Evolutionary conservation across 768 basidiomycete genomes (phyloP), one percentile per base, ranked within the genome.

Genomic region (Suillus subaureus): DNA sequence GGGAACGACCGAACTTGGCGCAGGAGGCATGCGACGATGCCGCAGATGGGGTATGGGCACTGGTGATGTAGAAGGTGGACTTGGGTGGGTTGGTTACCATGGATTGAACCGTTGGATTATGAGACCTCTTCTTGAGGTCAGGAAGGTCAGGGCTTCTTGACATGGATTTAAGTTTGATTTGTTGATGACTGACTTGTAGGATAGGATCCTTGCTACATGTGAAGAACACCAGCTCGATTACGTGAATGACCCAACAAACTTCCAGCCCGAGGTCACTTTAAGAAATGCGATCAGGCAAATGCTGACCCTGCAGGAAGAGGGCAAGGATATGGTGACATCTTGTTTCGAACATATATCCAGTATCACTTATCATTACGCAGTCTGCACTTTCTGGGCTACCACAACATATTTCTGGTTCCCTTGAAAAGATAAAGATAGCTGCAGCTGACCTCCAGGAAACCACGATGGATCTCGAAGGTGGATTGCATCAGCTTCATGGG

Each of bases 41-140:
- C 83, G 93, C 13, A 82, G 92, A 54, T 93, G 88, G 87, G 93
- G 93, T 2, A 95, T 95, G 93, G 91, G 91, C 6, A 62, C 73
- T 18, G 72, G 73, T 1, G 71, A 68, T 49, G 70, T 69, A 1
- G 69, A 77, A 26, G 70, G 73, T 5, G 62, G 72, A 7, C 72
- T 83, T 39, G 77, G 78, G 7, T 84, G 77, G 72, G 77, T 79
- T 57, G 89, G 88, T 3, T 64, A 78, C 11, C 79, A 78, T 42
- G 92, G 92, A 7, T 85, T 94, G 84, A 73, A 77, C 43, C 80
- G 78, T 39, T 95, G 90, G 88, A 82, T 94, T 18, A 68, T 92
- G 1, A 85, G 93, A 4, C 93, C 93, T 15, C 75, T 95, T 52
- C 74, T 95, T 28, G 76, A 80, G 16, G 82, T 94, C 47, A 74